Conservation (phyloP, 2,329 filamentous ascomycete species). For the Fusarium vanettenii region DNA sequence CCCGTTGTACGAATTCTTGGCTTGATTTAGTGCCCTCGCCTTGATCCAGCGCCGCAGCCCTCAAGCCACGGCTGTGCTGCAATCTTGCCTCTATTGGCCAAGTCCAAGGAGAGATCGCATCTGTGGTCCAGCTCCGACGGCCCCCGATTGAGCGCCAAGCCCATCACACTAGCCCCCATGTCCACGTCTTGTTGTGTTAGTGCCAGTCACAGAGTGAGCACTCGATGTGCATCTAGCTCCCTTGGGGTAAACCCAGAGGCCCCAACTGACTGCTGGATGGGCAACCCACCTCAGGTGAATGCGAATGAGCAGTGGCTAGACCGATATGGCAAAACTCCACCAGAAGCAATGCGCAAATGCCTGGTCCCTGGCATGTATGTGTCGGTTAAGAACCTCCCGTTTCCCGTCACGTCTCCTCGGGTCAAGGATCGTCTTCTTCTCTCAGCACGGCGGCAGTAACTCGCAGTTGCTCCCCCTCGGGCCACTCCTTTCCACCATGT, state of each 20-base stretch:
- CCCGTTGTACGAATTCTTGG: conserved; percentile 32
- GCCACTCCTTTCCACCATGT: conserved; percentile 30
- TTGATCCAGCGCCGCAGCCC: conserved; percentile 12
- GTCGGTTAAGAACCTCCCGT: conserved; percentile 35
- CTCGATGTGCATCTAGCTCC: conserved; percentile 22
- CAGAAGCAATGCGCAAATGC: conserved; percentile 19
- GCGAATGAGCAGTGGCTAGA: conserved; percentile 10
- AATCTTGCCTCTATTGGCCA: conserved; percentile 26
- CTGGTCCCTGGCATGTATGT: conserved; percentile 8
- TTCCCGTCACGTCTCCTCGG: conserved; percentile 13
- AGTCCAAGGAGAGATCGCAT: conserved; percentile 21
- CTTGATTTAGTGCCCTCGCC: conserved; percentile 27
- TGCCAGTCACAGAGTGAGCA: conserved; percentile 19
- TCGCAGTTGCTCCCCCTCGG: conserved; percentile 19
- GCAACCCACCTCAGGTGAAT: conserved; percentile 14
- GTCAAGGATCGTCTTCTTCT: conserved; percentile 12
- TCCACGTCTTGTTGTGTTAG: conserved; percentile 18
- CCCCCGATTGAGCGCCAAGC: conserved; percentile 19
- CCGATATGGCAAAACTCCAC: conserved; percentile 27
- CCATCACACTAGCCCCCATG: conserved; percentile 2
- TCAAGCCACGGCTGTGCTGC: conserved; percentile 18
- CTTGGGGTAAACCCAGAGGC: conserved; percentile 19
- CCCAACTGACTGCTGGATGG: conserved; percentile 23
- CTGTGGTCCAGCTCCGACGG: conserved; percentile 10
- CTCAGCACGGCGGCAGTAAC: conserved; percentile 18